Base-by-base conservation (phyloP, 441 rosid genomes). In the Cnidoscolus chayamansa region DNA sequence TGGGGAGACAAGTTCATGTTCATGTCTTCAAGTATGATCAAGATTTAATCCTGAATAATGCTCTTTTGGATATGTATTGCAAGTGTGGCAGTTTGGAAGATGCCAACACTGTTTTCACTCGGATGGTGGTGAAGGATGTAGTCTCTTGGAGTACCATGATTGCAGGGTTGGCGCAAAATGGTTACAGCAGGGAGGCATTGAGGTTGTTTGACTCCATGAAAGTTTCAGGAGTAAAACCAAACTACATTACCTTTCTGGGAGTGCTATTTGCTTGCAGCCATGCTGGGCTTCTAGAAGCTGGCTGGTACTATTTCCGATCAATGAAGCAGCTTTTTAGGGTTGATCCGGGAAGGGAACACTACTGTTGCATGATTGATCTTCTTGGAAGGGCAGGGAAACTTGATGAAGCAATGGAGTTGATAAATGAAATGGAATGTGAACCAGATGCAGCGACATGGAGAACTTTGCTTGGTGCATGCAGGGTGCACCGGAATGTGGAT, bases 111-210 rank as follows among this genome's bases (percentile, higher is more conserved):
- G 67, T 89, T 73, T 91, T 89, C 37, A 45, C 9, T 48, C 72
- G 83, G 63, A 88, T 88, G 93, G 70, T 51, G 25, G 82, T 77
- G 67, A 89, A 71, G 77, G 94, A 91, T 78, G 92, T 89, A 68
- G 81, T 91, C 71, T 82, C 97, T 30, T 86, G 93, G 93, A 89
- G 93, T 80, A 91, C 93, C 7, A 87, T 90, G 92, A 87, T 87
- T 72, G 79, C 88, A 17, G 92, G 96, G 58, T 63, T 89, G 73
- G 96, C 89, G 0, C 94, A 90, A 65, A 90, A 90, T 45, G 94
- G 96, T 40, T 82, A 83, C 74, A 91, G 93, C 80, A 79, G 70
- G 17, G 87, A 89, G 73, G 94, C 97, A 8, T 31, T 89, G 63
- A 65, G 76, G 59, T 66, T 91, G 66, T 89, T 91, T 51, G 84